Conservation (phyloP, 306 rosid genomes). For the Dalbergia cochinchinensis region DNA sequence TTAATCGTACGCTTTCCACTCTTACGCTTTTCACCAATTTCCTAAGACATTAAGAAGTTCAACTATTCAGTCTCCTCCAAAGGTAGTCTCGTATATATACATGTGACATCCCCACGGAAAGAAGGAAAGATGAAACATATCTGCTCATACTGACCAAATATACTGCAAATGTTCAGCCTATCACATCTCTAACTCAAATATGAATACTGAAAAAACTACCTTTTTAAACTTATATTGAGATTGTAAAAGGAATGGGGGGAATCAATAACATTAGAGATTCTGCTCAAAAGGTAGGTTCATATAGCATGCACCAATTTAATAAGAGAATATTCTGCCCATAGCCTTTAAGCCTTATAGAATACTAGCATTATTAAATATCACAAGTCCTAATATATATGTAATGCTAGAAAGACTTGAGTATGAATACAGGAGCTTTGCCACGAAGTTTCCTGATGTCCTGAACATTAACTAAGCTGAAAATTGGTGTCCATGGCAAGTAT, state of each 20-base stretch:
- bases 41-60: constrained; percentile 60
- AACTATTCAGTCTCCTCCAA: constrained; percentile 28
- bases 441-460: not conserved
- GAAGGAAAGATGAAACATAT: constrained; percentile 14
- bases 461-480: constrained; percentile 7
- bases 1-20: constrained; percentile 77
- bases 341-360: no score
- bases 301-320: not conserved
- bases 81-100: constrained; percentile 12
- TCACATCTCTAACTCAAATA: constrained; percentile 12
- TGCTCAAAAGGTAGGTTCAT: not conserved
- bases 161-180: not conserved
- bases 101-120: constrained; percentile 23
- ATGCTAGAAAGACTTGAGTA: not conserved
- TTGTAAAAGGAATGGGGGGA: constrained; percentile 15
- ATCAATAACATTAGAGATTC: constrained; percentile 20
- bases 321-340: not conserved
- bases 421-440: constrained; percentile 5
- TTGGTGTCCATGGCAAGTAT: constrained; percentile 20
- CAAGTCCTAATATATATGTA: no score
- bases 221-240: not conserved
- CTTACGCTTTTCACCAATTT: constrained; percentile 79
- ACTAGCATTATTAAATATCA: no score
- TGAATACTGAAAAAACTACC: not conserved
- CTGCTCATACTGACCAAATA: constrained; percentile 5